Evolutionary conservation across 2,329 filamentous ascomycete genomes (phyloP).

Genomic region (Rutstroemia sp.): DNA sequence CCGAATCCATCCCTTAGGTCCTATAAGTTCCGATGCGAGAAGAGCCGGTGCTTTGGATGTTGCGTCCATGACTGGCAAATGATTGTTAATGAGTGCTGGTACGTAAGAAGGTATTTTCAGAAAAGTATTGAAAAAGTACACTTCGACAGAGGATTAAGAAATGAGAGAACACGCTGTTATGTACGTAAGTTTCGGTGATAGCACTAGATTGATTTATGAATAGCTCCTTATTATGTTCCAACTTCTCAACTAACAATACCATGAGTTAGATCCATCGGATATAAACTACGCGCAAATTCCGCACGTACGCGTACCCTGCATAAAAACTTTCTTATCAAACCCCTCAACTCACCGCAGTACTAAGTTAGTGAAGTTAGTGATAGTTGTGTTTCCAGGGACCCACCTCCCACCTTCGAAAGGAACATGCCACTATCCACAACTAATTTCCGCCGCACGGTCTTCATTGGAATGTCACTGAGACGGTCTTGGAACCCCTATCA

Average conservation of each 20-base stretch:
- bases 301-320: not conserved
- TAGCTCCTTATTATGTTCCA: too few relatives aligned
- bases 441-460: not conserved
- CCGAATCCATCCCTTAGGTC: not conserved
- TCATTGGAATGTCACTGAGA: not conserved
- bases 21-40: not conserved
- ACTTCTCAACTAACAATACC: not conserved
- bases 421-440: not conserved
- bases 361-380: too few relatives aligned
- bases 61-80: not conserved
- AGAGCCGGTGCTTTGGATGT: not conserved
- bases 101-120: not conserved
- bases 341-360: not conserved
- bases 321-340: not conserved
- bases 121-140: not conserved
- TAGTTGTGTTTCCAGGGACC: not conserved
- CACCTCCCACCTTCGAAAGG: not conserved
- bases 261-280: not conserved
- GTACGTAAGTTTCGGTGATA: not conserved
- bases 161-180: not conserved
- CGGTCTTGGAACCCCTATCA: not conserved
- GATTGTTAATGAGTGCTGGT: not conserved
- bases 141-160: not conserved
- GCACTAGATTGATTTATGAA: not conserved
- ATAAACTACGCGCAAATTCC: not conserved